phyloP scores from a whole-genome alignment of 2,329 filamentous ascomycete species.

The Arthroderma sp. region DNA sequence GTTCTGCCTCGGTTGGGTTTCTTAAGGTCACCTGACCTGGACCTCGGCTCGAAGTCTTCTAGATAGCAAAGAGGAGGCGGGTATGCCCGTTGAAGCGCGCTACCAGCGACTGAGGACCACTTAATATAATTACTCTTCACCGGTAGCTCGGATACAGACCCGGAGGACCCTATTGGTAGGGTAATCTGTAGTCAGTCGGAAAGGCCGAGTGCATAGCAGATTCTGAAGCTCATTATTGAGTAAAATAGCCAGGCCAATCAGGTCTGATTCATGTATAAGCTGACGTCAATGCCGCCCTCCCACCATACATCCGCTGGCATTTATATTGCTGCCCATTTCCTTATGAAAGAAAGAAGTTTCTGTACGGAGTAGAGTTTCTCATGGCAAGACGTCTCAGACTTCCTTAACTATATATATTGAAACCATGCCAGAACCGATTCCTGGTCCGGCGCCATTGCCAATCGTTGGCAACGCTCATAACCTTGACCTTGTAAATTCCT shows the following conservation, averaged over 20 bases:
- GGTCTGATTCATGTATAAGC: background rate
- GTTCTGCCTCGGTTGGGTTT: background rate
- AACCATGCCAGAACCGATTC: slow-evolving; percentile 1
- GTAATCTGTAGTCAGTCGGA: slow-evolving; percentile 3
- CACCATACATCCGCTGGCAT: background rate
- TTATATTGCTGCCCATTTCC: background rate
- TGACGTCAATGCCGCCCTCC: background rate
- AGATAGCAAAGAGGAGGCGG: too few relatives aligned
- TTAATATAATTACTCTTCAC: too few relatives aligned
- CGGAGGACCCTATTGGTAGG: background rate
- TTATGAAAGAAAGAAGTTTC: background rate
- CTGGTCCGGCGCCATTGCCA: background rate
- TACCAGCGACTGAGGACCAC: too few relatives aligned
- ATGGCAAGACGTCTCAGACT: background rate
- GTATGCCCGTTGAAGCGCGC: too few relatives aligned
- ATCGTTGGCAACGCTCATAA: slow-evolving; percentile 1
- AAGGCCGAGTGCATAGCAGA: background rate
- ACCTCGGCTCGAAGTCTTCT: background rate
- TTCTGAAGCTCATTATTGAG: background rate
- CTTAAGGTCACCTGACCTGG: background rate
- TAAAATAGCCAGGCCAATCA: background rate
- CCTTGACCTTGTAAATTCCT: background rate
- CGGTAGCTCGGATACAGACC: slow-evolving; percentile 9
- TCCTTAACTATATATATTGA: background rate
- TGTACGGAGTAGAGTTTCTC: background rate